Base-by-base conservation (phyloP, 805 yeast genomes). In the Wickerhamomyces kurtzmanii region DNA sequence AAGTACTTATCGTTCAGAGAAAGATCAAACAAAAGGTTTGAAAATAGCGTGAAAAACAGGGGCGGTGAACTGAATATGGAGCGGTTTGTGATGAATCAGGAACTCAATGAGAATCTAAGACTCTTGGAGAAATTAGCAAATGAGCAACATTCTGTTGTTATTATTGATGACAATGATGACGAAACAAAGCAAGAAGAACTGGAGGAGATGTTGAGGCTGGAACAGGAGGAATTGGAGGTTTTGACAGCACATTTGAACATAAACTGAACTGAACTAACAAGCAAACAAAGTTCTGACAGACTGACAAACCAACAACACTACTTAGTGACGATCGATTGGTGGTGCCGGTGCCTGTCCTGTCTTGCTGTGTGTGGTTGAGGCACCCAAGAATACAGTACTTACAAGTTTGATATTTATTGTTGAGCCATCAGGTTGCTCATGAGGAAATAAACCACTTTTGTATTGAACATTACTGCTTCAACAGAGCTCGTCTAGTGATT, bases 201-300 rank as follows among this genome's bases (percentile, higher is more conserved):
- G 22, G 43, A 39, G 14, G 40, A 37, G n/a, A 22, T 23, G 27
- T 12, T 36, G 13, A 17, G 30, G 12, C 25, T 28, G 3, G 37
- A 39, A 21, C 28, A 36, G 15, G 35, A 31, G 19, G 40, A 39
- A 23, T 19, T 39, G 29, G 40, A 39, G 14, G 18, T 18, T 15
- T 20, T 39, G 12, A 28, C 31, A 3, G 26, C 27, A 7, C 27
- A 33, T 17, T 22, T 35, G 32, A 28, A 17, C 14, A 21, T 33
- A 15, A 28, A 16, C 10, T 23, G 25, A 23, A 23, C 25, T n/a
- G n/a, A n/a, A n/a, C n/a, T n/a, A n/a, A n/a, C n/a, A n/a, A n/a
- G n/a, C n/a, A n/a, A n/a, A n/a, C n/a, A n/a, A n/a, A n/a, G n/a
- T n/a, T n/a, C n/a, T n/a, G n/a, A n/a, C n/a, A n/a, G n/a, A n/a